Percentiles rank a stretch among this genome's conserved stretches.
phyloP scores from a whole-genome alignment of 805 yeast species.

The Candida ponderosae region DNA sequence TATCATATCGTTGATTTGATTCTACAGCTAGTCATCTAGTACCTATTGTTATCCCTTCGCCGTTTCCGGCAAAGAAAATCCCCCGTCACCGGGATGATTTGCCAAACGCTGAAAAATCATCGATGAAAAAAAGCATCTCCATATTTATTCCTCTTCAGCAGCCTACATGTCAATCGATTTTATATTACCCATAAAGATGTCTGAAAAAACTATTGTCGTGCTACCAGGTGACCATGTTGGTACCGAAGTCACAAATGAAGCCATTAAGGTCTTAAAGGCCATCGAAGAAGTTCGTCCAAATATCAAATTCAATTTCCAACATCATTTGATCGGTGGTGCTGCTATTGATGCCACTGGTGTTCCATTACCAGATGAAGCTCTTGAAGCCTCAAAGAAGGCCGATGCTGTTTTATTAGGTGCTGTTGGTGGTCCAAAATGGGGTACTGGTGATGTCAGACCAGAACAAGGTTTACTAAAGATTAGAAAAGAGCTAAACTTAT shows the following conservation, averaged over 20 bases:
- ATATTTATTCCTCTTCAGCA: no score
- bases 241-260: slow-evolving; percentile 81
- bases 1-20: no score
- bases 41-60: no score
- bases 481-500: slow-evolving; percentile 87
- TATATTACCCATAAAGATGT: slow-evolving; percentile 3
- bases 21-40: no score
- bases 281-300: slow-evolving; percentile 50
- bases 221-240: slow-evolving; percentile 98
- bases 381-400: slow-evolving; percentile 75
- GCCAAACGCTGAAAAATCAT: no score
- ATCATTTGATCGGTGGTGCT: slow-evolving; percentile 95
- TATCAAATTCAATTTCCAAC: slow-evolving; percentile 65
- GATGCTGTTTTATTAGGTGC: slow-evolving; percentile 97
- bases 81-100: no score
- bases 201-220: slow-evolving; percentile 65
- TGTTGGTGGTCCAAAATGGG: slow-evolving; percentile 99
- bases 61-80: no score
- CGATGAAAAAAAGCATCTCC: no score
- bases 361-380: slow-evolving; percentile 81
- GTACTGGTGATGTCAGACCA: slow-evolving; percentile 92
- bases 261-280: slow-evolving; percentile 83
- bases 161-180: no score
- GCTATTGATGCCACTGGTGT: slow-evolving; percentile 95
- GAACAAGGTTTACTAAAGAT: slow-evolving; percentile 94